Base-by-base conservation (phyloP, 768 basidiomycete genomes). In the Serpula lacrymans region DNA sequence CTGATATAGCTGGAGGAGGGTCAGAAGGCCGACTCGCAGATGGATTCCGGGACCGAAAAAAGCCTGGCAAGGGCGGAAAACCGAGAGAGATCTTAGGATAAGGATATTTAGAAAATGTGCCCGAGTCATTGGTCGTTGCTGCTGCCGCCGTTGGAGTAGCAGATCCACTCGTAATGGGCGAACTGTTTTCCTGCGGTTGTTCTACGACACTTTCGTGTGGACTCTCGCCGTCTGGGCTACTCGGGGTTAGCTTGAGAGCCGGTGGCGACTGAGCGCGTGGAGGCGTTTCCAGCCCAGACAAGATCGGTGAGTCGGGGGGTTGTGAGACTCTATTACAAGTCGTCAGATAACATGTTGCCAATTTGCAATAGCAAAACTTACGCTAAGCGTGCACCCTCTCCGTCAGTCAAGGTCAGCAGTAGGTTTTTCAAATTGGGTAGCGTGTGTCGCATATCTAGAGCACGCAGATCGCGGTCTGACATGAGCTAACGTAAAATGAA, bases 391-490 rank as follows among this genome's bases (percentile, higher is more conserved):
- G 69, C 63, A 32, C 68, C 70, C 53, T 82, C 81, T 35, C 82
- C 84, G 53, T 82, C 78, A 39, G 84, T 88, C 49, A 95, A 70
- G 9, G 88, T 93, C 22, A 98, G 75, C 39, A 97, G 61, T 14
- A 98, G 71, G 54, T 93, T 93, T 69, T 96, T 97, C 48, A 99
- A 74, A 67, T 99, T 99, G 29, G 94, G 93, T 21, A 99, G 72
- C 3, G 96, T 98, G 59, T 99, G 94, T 35, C 94, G 79, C 68
- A 95, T 82, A 66, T 99, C 96, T 52, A 95, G 65, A 16, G 92
- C 85, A 30, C 85, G 83, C 41, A 98, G 69, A 57, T 88, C 79
- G n/a, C 85, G 82, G 53, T 94, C 89, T 41, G 78, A 72, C 93
- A 94, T 95, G 38, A 96, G 77, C 93, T 97, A 53, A 26, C 18